Percentiles rank a stretch among this genome's conserved stretches.
Evolutionary conservation across 1,139 yeast genomes (phyloP).

Genomic region (Geotrichum citri-aurantii): DNA sequence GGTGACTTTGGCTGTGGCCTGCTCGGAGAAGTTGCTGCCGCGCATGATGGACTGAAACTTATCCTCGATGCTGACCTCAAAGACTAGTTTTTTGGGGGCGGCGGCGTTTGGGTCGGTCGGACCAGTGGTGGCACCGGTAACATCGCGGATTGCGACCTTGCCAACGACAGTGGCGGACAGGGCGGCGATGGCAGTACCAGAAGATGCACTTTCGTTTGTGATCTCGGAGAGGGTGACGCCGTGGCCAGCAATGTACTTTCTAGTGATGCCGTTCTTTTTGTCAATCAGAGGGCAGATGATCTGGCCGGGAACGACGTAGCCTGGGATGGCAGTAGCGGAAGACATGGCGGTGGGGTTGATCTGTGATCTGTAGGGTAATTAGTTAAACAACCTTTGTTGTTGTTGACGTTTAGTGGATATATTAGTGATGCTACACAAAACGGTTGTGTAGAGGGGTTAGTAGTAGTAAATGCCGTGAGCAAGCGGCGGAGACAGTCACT

Average conservation of each 20-base stretch:
- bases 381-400: neutral
- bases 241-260: conserved; percentile 21
- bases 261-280: conserved; percentile 17
- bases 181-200: conserved; percentile 30
- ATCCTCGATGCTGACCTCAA: conserved; percentile 37
- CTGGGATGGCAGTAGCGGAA: conserved; percentile 31
- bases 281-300: conserved; percentile 45
- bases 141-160: conserved; percentile 33
- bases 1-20: conserved; percentile 24
- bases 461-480: too few species aligned
- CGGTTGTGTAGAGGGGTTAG: too few species aligned
- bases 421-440: too few species aligned
- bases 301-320: conserved; percentile 73
- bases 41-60: conserved; percentile 26
- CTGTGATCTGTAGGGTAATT: neutral
- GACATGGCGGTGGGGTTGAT: conserved; percentile 14
- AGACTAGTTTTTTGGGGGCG: conserved; percentile 20
- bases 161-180: conserved; percentile 71
- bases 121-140: conserved; percentile 4
- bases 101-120: neutral
- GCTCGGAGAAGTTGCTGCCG: neutral
- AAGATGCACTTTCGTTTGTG: conserved; percentile 16
- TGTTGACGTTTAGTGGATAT: neutral
- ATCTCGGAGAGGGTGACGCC: conserved; percentile 36
- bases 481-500: neutral